Percentiles rank a stretch among this genome's conserved stretches.
Evolutionary conservation across 306 rosid genomes (phyloP).

Genomic region (Malus domestica): ASM211411v1 NC_041802.1:26692001-26692500

Average conservation of each 20-base stretch:
- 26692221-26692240: conserved; percentile 52
- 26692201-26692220: conserved; percentile 53
- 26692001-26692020: not conserved
- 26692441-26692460: conserved; percentile 73
- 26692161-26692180: conserved; percentile 57
- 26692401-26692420: conserved; percentile 53
- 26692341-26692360: conserved; percentile 46
- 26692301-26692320: conserved; percentile 60
- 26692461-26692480: conserved; percentile 60
- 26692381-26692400: conserved; percentile 70
- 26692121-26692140: conserved; percentile 50
- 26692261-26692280: conserved; percentile 37
- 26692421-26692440: conserved; percentile 46
- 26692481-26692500: conserved; percentile 48
- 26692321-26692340: conserved; percentile 57
- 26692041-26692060: not conserved
- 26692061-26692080: not conserved
- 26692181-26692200: conserved; percentile 49
- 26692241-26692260: conserved; percentile 56
- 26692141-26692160: conserved; percentile 63
- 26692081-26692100: not conserved
- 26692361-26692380: conserved; percentile 55
- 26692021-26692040: not conserved
- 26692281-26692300: conserved; percentile 61
- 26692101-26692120: conserved; percentile 32